Evolutionary conservation across 148 eudicot species (phyloP), one percentile per base, ranked within the genome.

Genomic region (Persicaria tinctoria): DNA sequence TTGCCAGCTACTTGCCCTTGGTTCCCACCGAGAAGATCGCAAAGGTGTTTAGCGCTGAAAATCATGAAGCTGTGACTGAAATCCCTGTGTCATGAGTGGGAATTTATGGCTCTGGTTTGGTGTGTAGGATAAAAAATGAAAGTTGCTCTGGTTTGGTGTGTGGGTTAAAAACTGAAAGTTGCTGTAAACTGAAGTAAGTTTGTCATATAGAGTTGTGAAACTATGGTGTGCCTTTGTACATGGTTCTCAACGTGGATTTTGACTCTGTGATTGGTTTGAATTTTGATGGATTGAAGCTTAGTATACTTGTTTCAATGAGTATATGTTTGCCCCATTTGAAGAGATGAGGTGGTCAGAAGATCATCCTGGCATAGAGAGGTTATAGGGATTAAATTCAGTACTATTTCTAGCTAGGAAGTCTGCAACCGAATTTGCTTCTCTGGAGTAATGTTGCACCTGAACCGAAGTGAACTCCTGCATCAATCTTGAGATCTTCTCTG

Each of bases 1-100:
- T 82, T 79, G 86, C 87, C 11, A 53, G 50, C 32, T 88, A 80
- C 74, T 41, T 92, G 75, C 97, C 97, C 0, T 27, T 85, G 74
- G 83, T 90, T 47, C 97, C 97, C 0, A 73, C 87, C 1, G 92
- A 90, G 75, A 92, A 73, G 78, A 92, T 88, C 8, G 84, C 86
- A 0, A 85, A 87, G 80, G 84, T 83, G 18, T 86, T 92, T 55
- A 50, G 80, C 20, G 85, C 56, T 75, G 18, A 46, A 38, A 63
- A 38, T 63, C 69, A 63, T 63, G 69, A 63, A 32, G 69, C 1
- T 0, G 69, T 2, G 12, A 11, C 69, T 63, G 69, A 63, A 63
- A 63, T 63, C 46, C 69, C 69, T 3, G 69, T 38, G 69, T 38
- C 45, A 63, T 63, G n/a, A 63, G 1, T 10, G 1, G 69, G 46